Base-by-base conservation (phyloP, 208 protist genomes). In the Blastocrithidia nonstop region DNA sequence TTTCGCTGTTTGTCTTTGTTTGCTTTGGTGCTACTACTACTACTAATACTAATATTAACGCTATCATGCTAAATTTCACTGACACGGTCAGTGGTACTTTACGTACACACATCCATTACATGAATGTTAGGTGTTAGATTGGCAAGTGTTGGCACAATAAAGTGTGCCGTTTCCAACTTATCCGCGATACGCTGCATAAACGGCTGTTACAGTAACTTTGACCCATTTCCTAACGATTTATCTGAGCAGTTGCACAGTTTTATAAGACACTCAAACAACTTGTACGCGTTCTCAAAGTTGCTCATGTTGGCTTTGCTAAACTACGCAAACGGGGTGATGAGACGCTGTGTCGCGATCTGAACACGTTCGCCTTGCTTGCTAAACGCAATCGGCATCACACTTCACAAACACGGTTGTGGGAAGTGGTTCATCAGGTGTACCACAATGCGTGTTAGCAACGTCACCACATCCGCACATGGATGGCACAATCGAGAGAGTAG, bases 401-500 rank as follows among this genome's bases (percentile, higher is more conserved):
- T 61, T 85, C 90, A 96, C 21, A 94, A 54, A 28, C 73, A 78
- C 51, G 85, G 86, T 57, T 94, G 74, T 8, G 88, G 81, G 47
- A 84, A 95, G 36, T 39, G 41, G 21, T 31, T 42, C 50, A 93
- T 66, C 2, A 96, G 50, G 6, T 57, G 26, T 7, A 73, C 53
- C 2, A 95, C 50, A 4, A 77, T 62, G n/a, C 48, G 41, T 0
- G 71, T 79, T 24, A 95, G 50, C 5, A 89, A 60, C 6, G 8
- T 23, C 28, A 72, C 67, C 36, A 88, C 72, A 11, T 58, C 25
- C 1, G 25, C 4, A 31, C 80, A 66, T 1, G 60, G 40, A 48
- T 96, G 85, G 17, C 63, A 52, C 15, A 95, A 71, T 21, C 89
- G 78, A n/a, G 93, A 96, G 22, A 95, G 60, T 2, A 97, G 54